These are phyloP conservation scores for Cryphonectria parasitica DNA, from an alignment of 2,329 filamentous ascomycete species.

Conservation along the genomic window DNA sequence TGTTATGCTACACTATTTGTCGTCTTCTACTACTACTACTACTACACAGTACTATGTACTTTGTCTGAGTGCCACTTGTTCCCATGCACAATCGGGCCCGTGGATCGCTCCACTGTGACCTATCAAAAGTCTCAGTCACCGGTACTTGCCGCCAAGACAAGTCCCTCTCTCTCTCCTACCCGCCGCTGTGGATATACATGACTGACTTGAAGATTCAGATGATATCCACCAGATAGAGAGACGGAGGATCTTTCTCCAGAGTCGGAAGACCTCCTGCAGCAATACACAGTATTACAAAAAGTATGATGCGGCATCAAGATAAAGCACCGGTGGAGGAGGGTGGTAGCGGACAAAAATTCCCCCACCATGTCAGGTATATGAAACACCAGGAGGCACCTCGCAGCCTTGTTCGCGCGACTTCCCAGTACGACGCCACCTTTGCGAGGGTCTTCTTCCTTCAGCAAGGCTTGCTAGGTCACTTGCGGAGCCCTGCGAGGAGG, in stretches of 20 bases:
- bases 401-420: conserved; percentile 23
- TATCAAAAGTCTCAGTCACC: conserved; percentile 5
- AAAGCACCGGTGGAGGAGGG: conserved; percentile 19
- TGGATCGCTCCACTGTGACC: not conserved
- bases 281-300: conserved; percentile 6
- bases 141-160: not conserved
- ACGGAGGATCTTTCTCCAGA: conserved; percentile 16
- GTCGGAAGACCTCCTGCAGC: conserved; percentile 16
- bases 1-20: not conserved
- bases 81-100: not conserved
- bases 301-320: conserved; percentile 22
- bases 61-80: not conserved
- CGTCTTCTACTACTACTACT: not conserved
- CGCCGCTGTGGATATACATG: conserved; percentile 14
- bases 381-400: conserved; percentile 26
- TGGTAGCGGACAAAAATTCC: conserved; percentile 19
- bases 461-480: conserved; percentile 9
- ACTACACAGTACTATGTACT: not conserved
- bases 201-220: conserved; percentile 17
- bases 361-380: conserved; percentile 29
- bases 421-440: conserved; percentile 15
- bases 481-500: not conserved
- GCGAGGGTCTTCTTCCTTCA: conserved; percentile 5
- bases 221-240: conserved; percentile 5
- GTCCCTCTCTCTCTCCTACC: not conserved